A percentile compares a stretch with the other conserved stretches of the same genome.
phyloP scores from a whole-genome alignment of 768 basidiomycete genomes.

The Mycena leptocephala region DNA sequence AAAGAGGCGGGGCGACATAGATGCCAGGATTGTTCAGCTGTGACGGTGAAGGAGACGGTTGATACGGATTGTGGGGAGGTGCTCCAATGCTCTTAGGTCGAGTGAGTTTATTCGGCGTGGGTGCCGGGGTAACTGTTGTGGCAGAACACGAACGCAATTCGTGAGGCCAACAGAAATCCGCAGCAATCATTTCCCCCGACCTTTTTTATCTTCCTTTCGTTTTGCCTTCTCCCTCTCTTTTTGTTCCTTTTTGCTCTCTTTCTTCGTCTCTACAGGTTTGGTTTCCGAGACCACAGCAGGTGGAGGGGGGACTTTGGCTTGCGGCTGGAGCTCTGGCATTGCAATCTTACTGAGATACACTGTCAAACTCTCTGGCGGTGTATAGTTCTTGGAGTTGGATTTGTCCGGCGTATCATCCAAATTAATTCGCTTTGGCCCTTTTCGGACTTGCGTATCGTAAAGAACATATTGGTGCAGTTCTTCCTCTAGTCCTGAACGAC shows the following conservation, averaged over 20 bases:
- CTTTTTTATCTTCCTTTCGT: constrained; percentile 48
- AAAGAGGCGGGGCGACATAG: constrained; percentile 52
- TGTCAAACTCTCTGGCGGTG: constrained; percentile 77
- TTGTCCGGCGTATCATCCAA: constrained; percentile 70
- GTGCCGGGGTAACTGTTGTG: constrained; percentile 22
- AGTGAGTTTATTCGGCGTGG: constrained; percentile 39
- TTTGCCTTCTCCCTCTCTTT: constrained; percentile 58
- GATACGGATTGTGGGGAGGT: constrained; percentile 50
- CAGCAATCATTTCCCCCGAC: constrained; percentile 57
- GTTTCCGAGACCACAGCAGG: neutral
- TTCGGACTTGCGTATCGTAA: constrained; percentile 70
- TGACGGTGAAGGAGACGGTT: constrained; percentile 60
- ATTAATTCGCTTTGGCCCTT: constrained; percentile 79
- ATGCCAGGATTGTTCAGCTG: constrained; percentile 59
- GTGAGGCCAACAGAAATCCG: constrained; percentile 29
- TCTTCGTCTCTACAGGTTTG: constrained; percentile 45
- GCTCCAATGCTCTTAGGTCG: constrained; percentile 35
- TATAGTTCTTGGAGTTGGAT: constrained; percentile 64
- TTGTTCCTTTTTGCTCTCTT: constrained; percentile 44
- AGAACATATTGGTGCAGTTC: constrained; percentile 86
- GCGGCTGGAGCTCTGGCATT: constrained; percentile 87
- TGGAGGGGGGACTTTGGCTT: constrained; percentile 40
- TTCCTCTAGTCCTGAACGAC: constrained; percentile 59
- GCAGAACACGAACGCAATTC: neutral
- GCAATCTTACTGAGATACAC: constrained; percentile 90